These are phyloP conservation scores for Russula abietina DNA, from an alignment of 768 basidiomycete species.

Conservation along the genomic window DNA sequence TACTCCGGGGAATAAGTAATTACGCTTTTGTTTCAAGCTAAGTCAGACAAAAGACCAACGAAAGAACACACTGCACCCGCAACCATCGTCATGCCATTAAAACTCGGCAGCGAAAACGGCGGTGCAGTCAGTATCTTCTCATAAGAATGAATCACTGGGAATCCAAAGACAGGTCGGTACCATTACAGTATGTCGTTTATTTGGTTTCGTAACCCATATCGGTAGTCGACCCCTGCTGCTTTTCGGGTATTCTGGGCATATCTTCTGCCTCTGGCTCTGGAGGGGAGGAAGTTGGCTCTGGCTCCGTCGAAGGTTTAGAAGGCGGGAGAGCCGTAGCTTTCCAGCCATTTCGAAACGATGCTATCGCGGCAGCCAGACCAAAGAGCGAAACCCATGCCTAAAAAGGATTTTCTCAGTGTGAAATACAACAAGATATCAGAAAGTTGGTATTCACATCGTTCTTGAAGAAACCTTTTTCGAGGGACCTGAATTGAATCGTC, in stretches of 20 bases:
- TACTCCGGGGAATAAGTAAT: background rate
- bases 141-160: background rate
- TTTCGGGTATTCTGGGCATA: background rate
- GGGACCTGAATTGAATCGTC: slow-evolving; percentile 9
- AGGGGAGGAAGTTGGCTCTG: background rate
- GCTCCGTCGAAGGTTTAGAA: background rate
- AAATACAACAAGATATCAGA: background rate
- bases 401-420: background rate
- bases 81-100: background rate
- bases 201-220: background rate
- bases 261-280: background rate
- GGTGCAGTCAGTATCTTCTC: background rate
- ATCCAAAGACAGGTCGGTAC: background rate
- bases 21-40: background rate
- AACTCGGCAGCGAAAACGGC: background rate
- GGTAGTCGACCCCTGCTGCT: background rate
- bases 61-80: background rate
- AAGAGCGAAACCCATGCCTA: slow-evolving; percentile 19
- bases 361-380: slow-evolving; percentile 19
- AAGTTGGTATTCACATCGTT: slow-evolving; percentile 7
- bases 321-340: slow-evolving; percentile 15
- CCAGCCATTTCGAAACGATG: slow-evolving; percentile 24
- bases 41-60: background rate
- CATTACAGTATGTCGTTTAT: background rate
- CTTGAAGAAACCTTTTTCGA: slow-evolving; percentile 23